Base-by-base conservation (phyloP, 352 stramenopile species). In the Globisporangium paddicum region DNA sequence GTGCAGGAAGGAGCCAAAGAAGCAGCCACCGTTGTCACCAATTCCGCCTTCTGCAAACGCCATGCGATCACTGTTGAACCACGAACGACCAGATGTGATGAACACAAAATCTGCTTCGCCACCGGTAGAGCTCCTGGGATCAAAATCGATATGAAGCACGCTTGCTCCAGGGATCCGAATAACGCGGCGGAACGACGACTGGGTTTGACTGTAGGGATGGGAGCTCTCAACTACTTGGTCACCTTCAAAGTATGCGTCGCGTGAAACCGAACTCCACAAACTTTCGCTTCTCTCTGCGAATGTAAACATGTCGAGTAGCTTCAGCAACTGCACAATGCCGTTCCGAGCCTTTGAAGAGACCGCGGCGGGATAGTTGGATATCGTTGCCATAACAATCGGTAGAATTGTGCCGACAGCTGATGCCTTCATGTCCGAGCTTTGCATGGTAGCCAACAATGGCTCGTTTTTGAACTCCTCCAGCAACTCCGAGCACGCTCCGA, bases 141-240 rank as follows among this genome's bases (percentile, higher is more conserved):
- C 82, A 61, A 93, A 93, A 23, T 86, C 70, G 38, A 90, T 86
- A 30, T 85, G 77, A 8, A 93, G 49, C 14, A 74, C 64, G 7
- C 54, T 77, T 2, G 82, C 80, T 21, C 75, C 77, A 55, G 78
- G 67, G 52, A 89, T 75, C 11, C 67, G 68, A 23, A 90, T 62
- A 21, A 86, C 72, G 44, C 82, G 79, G 5, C 79, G 75, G 60
- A 89, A 77, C 16, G 79, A 68, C 37, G 79, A 69, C 49, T 89
- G 77, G 11, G 58, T 74, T 45, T 79, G 67, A 34, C 62, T 83
- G 66, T 90, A 93, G 28, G 82, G 82, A 61, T 93, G 82, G 2
- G 69, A 42, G 30, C 72, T 88, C 60, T 93, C 80, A 16, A 90
- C 68, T 13, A 85, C 60, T 58, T 75, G 76, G 23, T 73, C 55